Evolutionary conservation across 1,284 basidiomycete genomes (phyloP), one percentile per base, ranked within the genome.

Genomic region (Filobasidium uniguttulatum): DNA sequence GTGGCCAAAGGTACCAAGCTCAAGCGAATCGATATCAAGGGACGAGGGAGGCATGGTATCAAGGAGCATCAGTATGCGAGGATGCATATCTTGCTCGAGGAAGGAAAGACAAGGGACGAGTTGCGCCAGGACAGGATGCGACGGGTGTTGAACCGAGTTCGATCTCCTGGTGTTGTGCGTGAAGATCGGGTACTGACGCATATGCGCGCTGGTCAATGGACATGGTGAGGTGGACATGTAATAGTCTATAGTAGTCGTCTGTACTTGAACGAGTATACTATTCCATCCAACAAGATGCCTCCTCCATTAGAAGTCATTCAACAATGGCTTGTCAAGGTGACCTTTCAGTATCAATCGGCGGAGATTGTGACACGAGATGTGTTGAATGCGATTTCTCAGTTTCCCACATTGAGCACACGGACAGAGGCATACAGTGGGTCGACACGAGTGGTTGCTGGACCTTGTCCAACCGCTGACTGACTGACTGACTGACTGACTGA

Each of bases 341-440:
- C 79, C 43, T 71, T 71, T 40, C 69, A 79, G 15, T 94, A 94
- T 62, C 63, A 71, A 1, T 65, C 78, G 53, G 67, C 64, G 25
- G 79, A 83, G 44, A 73, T 75, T 25, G 70, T 81, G 37, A 74
- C 72, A 54, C 59, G 73, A 9, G 82, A 94, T 64, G 73, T 88
- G 52, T 77, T 85, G 63, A 68, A 73, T 26, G 73, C 75, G 10
- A 76, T 96, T 50, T 60, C 68, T 23, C 70, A 75, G 36, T 77
- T 76, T 59, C 71, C 77, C 6, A 77, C 83, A 14, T 76, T 96
- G 44, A 75, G 82, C 4, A 87, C 87, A 52, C 90, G 89, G 70
- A 86, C 88, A 0, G 90, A 94, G 62, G 80, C 90, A 8, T 94
- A 91, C 76, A 96, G 87, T 89, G 69, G 68, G 70, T 61, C 28